Base-by-base conservation (phyloP, 192 early-diverging fungal species). In the Funneliformis mosseae region DNA sequence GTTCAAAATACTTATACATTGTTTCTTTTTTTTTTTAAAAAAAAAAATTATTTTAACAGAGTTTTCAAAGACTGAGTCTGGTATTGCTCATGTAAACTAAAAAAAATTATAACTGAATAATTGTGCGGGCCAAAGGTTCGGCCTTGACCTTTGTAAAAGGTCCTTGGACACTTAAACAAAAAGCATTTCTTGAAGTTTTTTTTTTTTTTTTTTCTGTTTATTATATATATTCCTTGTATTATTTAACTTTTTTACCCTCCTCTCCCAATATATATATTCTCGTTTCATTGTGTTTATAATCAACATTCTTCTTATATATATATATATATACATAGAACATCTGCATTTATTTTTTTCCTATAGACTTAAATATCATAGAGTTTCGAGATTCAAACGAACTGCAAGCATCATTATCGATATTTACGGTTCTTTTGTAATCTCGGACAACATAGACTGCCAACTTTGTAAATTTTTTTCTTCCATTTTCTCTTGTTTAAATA, bases 341-440 rank as follows among this genome's bases (percentile, higher is more conserved):
- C 33, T 67, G 64, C 64, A 67, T 67, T 67, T 55, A 21, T 55
- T 55, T 55, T n/a, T n/a, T 67, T 67, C 64, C 11, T 33, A 67
- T 70, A 70, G 68, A 70, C 68, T 69, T 69, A 70, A 41, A 70
- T 70, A 70, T n/a, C 68, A 70, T 70, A 70, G 68, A 70, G 41
- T 70, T 70, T 69, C 12, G 68, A 70, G 39, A n/a, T 70, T 43
- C 18, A 0, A 70, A 41, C 21, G 8, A 10, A 41, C 5, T 21
- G 18, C 1, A 69, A 69, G 39, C 21, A 69, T 41, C 67, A 69
- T 18, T 33, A 18, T 69, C 6, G 33, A 4, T 28, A 21, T 69
- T 69, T 69, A 18, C 39, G 18, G 7, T 38, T 39, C 18, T 21
- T 69, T 39, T 21, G 33, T n/a, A 2, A 33, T 70, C 39, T 70